These are phyloP conservation scores for Nigrospora oryzae DNA, from an alignment of 2,329 filamentous ascomycete species.

Conservation along the genomic window DNA sequence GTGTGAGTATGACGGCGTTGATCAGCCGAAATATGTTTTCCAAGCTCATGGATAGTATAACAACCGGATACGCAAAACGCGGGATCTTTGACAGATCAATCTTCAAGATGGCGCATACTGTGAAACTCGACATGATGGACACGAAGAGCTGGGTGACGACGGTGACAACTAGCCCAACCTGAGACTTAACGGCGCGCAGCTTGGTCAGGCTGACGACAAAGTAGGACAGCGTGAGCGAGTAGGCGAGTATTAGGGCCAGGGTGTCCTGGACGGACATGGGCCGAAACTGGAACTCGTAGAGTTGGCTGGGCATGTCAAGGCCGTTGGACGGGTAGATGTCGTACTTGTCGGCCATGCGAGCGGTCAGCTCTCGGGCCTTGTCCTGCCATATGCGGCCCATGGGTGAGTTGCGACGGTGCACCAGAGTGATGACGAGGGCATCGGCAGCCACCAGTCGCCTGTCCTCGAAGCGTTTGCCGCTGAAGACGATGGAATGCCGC, in stretches of 20 bases:
- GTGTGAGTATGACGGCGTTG: slow-evolving; percentile 67
- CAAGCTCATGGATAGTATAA: slow-evolving; percentile 68
- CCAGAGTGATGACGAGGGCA: slow-evolving; percentile 68
- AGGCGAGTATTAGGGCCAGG: slow-evolving; percentile 54
- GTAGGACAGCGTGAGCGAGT: slow-evolving; percentile 55
- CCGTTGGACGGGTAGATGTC: slow-evolving; percentile 51
- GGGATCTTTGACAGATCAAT: slow-evolving; percentile 70
- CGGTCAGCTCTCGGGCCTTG: slow-evolving; percentile 44
- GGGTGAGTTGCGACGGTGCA: slow-evolving; percentile 58
- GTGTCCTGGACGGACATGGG: slow-evolving; percentile 63
- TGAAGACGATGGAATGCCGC: slow-evolving; percentile 72
- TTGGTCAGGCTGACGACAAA: slow-evolving; percentile 60
- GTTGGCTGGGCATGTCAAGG: slow-evolving; percentile 42
- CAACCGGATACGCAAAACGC: slow-evolving; percentile 64
- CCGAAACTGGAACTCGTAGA: slow-evolving; percentile 73
- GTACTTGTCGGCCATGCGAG: slow-evolving; percentile 45
- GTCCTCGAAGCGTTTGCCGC: slow-evolving; percentile 68
- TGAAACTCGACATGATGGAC: slow-evolving; percentile 72
- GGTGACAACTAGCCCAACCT: slow-evolving; percentile 62
- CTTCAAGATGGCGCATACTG: slow-evolving; percentile 66
- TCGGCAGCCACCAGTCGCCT: slow-evolving; percentile 62
- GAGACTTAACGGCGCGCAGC: slow-evolving; percentile 67
- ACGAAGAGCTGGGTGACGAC: slow-evolving; percentile 62
- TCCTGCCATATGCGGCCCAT: slow-evolving; percentile 59
- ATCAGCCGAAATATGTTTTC: slow-evolving; percentile 75